Conservation (phyloP, 176 grass and related monocot genomes). For the Otatea glauca region DNA sequence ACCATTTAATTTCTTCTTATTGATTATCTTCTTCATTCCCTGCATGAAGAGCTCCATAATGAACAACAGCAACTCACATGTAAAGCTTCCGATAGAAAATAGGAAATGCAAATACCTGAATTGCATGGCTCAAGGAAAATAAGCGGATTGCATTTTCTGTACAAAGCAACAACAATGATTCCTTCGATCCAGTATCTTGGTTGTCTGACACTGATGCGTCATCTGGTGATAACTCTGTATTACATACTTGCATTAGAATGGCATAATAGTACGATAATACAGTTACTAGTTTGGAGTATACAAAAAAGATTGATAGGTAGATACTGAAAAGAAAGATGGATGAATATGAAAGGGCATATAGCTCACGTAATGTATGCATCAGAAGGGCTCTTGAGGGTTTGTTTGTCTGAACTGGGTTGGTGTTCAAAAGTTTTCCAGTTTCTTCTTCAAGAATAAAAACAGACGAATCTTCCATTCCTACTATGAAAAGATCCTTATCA, state of each 20-base stretch:
- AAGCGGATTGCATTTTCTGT: constrained; percentile 85
- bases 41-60: constrained; percentile 44
- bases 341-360: constrained; percentile 11
- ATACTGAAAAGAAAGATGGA: constrained; percentile 2
- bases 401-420: constrained; percentile 72
- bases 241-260: constrained; percentile 41
- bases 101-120: constrained; percentile 71
- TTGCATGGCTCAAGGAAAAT: constrained; percentile 72
- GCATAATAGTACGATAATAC: neutral
- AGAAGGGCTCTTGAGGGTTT: constrained; percentile 81
- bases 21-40: constrained; percentile 82
- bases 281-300: constrained; percentile 18
- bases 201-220: constrained; percentile 40
- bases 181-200: constrained; percentile 52
- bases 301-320: neutral
- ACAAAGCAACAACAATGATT: constrained; percentile 77
- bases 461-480: constrained; percentile 82
- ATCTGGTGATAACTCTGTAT: constrained; percentile 47
- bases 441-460: constrained; percentile 78
- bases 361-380: constrained; percentile 72
- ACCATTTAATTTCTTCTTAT: constrained; percentile 76
- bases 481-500: constrained; percentile 73
- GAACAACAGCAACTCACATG: neutral
- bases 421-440: constrained; percentile 69
- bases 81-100: constrained; percentile 8